These are phyloP conservation scores for Nicotiana noctiflora DNA, from an alignment of 257 asterid species.

Conservation along the genomic window DNA sequence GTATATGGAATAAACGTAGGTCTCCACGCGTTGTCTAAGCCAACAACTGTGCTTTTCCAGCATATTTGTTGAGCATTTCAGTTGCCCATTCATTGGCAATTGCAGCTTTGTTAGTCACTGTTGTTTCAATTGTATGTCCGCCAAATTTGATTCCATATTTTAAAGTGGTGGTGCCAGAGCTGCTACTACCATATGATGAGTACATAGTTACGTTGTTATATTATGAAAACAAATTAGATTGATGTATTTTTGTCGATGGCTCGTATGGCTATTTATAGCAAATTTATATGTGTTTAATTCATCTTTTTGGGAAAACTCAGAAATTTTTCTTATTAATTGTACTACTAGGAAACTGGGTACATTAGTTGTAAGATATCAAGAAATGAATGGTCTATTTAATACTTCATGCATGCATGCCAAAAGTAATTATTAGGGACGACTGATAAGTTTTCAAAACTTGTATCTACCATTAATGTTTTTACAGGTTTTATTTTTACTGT, in stretches of 20 bases:
- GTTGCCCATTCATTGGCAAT: slow-evolving; percentile 38
- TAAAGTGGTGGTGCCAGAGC: slow-evolving; percentile 5
- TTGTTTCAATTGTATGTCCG: slow-evolving; percentile 49
- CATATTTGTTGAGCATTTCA: slow-evolving; percentile 24
- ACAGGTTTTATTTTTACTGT: no score
- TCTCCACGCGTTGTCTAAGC: slow-evolving; percentile 68
- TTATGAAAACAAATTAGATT: neutral
- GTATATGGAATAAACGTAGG: slow-evolving; percentile 21
- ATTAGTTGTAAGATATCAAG: neutral
- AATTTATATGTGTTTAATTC: neutral
- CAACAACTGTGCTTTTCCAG: slow-evolving; percentile 28
- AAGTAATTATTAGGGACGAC: neutral
- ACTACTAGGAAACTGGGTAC: neutral
- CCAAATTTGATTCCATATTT: slow-evolving; percentile 33
- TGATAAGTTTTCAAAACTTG: neutral
- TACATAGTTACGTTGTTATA: neutral
- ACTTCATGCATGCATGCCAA: neutral
- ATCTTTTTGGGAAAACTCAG: neutral
- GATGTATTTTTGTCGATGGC: neutral
- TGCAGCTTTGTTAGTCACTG: slow-evolving; percentile 42
- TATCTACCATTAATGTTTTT: neutral
- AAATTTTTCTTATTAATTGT: neutral
- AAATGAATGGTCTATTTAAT: neutral
- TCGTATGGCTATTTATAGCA: no score
- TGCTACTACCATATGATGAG: neutral